Evolutionary conservation across 108 stramenopile genomes (phyloP).

Genomic region (Nitzschia putrida): DNA sequence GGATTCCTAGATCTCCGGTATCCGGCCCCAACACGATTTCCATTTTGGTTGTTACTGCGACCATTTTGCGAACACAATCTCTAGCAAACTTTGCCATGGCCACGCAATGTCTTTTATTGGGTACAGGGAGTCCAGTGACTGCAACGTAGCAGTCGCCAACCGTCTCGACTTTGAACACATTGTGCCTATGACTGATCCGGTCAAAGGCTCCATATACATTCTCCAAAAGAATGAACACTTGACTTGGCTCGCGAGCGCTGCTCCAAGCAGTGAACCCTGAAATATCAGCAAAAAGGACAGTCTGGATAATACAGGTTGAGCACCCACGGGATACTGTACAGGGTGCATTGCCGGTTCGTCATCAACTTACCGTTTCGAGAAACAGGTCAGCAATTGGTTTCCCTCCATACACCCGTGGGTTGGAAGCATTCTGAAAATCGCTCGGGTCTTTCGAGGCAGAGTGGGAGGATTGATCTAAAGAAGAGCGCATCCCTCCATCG

Average conservation of each 20-base stretch:
- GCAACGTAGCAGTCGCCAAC: slow-evolving; percentile 12
- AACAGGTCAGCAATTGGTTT: slow-evolving; percentile 28
- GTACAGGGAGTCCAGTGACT: background rate
- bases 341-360: background rate
- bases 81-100: slow-evolving; percentile 1
- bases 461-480: background rate
- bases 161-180: slow-evolving; percentile 12
- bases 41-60: background rate
- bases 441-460: background rate
- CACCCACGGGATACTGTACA: background rate
- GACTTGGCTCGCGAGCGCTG: slow-evolving; percentile 3
- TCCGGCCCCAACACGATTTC: slow-evolving; percentile 8
- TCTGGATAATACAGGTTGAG: slow-evolving; percentile 3
- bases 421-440: background rate
- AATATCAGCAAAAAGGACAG: slow-evolving; percentile 33
- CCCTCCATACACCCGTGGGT: background rate
- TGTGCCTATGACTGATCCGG: background rate
- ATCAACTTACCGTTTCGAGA: background rate
- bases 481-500: too few species aligned
- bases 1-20: background rate
- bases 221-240: slow-evolving; percentile 7
- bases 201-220: slow-evolving; percentile 1
- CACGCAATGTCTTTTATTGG: background rate
- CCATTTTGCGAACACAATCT: slow-evolving; percentile 8
- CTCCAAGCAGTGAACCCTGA: slow-evolving; percentile 7